phyloP scores from a whole-genome alignment of 495 filamentous ascomycete species.

The Penicillium flavigenum region DNA sequence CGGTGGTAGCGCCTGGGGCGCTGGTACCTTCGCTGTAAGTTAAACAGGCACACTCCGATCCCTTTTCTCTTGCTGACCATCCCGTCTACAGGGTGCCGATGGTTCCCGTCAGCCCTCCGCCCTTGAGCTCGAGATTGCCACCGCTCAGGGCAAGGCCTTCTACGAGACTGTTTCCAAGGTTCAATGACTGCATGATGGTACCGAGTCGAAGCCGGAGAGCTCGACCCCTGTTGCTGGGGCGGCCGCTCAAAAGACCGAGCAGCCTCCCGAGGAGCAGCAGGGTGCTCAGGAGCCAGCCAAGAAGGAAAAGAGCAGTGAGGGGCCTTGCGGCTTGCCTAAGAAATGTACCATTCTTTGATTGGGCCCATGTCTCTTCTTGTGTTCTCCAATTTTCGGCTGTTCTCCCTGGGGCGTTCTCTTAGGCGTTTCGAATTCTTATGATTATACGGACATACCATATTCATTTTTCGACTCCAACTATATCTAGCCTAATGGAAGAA shows the following conservation, averaged over 20 bases:
- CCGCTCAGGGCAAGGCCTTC: slow-evolving; percentile 81
- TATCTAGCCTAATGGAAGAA: not conserved
- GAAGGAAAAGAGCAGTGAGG: slow-evolving; percentile 45
- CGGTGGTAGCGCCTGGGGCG: slow-evolving; percentile 90
- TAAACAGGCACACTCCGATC: not conserved
- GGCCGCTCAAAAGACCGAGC: slow-evolving; percentile 21
- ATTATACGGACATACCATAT: slow-evolving; percentile 16
- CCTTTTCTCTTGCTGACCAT: not conserved
- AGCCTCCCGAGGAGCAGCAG: slow-evolving; percentile 29
- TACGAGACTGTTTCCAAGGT: slow-evolving; percentile 74
- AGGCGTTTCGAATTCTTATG: slow-evolving; percentile 21
- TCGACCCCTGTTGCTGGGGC: slow-evolving; percentile 29
- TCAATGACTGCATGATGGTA: slow-evolving; percentile 79
- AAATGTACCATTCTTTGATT: slow-evolving; percentile 63
- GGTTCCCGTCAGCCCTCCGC: slow-evolving; percentile 77
- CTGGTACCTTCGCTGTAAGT: slow-evolving; percentile 83
- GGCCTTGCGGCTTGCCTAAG: slow-evolving; percentile 68
- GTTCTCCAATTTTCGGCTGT: slow-evolving; percentile 3
- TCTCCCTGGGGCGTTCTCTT: slow-evolving; percentile 23
- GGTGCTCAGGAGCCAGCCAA: slow-evolving; percentile 31
- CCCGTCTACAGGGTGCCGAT: slow-evolving; percentile 50
- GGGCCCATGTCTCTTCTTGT: slow-evolving; percentile 7
- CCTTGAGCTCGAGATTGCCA: slow-evolving; percentile 75
- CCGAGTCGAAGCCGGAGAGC: slow-evolving; percentile 34
- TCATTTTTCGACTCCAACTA: not conserved